Conservation (phyloP, 2,329 filamentous ascomycete genomes). For the Xylaria sp. region DNA sequence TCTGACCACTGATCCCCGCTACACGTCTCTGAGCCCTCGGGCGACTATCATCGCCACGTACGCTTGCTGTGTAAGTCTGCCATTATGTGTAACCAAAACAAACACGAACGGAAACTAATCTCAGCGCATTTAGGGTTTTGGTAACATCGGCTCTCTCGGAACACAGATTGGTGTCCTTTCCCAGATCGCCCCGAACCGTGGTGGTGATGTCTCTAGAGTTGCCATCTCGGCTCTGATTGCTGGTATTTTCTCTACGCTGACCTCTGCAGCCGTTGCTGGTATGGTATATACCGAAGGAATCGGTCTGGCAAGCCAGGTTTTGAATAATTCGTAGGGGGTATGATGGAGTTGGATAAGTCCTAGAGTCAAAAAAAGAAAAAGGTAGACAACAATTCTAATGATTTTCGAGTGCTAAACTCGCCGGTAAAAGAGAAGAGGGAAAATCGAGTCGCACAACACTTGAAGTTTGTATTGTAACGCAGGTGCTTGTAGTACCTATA, state of each 20-base stretch:
- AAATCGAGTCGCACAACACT: neutral
- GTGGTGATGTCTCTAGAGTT: slow-evolving; percentile 79
- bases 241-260: slow-evolving; percentile 82
- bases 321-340: slow-evolving; percentile 11
- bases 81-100: neutral
- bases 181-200: slow-evolving; percentile 79
- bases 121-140: slow-evolving; percentile 66
- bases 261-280: slow-evolving; percentile 80
- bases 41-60: slow-evolving; percentile 87
- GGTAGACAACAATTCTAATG: neutral
- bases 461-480: neutral
- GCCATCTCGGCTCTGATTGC: slow-evolving; percentile 82
- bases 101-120: slow-evolving; percentile 30
- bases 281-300: slow-evolving; percentile 62
- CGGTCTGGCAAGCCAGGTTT: slow-evolving; percentile 23
- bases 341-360: neutral
- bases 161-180: slow-evolving; percentile 90
- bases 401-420: neutral
- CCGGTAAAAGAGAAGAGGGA: neutral
- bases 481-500: neutral
- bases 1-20: slow-evolving; percentile 64
- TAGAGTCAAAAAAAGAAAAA: neutral
- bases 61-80: slow-evolving; percentile 71
- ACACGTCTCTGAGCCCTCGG: slow-evolving; percentile 71
- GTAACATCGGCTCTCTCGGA: slow-evolving; percentile 87